Percentiles rank a stretch among this genome's conserved stretches.
phyloP scores from a whole-genome alignment of 2,329 filamentous ascomycete species.

The Aureobasidium namibiae region DNA sequence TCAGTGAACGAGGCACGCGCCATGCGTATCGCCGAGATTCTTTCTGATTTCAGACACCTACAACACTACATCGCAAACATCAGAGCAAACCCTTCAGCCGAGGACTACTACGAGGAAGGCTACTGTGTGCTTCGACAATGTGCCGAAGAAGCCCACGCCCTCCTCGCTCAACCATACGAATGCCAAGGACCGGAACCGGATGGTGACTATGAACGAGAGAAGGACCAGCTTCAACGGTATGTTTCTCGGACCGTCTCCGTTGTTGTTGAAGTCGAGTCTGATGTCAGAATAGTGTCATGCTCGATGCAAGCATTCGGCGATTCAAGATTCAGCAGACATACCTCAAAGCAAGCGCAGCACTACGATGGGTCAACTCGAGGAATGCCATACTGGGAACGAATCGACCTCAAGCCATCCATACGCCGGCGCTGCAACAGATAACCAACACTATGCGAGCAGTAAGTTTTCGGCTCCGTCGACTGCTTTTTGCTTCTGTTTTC shows the following conservation, averaged over 20 bases:
- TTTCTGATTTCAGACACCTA: conserved; percentile 55
- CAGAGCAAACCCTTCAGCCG: conserved; percentile 41
- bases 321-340: conserved; percentile 56
- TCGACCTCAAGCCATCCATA: conserved; percentile 39
- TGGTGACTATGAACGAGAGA: conserved; percentile 46
- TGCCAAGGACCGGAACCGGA: conserved; percentile 33
- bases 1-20: conserved; percentile 57
- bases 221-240: conserved; percentile 49
- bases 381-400: conserved; percentile 44
- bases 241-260: conserved; percentile 12
- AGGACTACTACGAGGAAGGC: conserved; percentile 52
- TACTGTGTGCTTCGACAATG: conserved; percentile 51
- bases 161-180: conserved; percentile 47
- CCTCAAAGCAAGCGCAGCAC: conserved; percentile 48
- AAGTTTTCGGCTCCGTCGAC: conserved; percentile 13
- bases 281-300: conserved; percentile 43
- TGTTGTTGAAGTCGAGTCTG: background rate
- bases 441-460: conserved; percentile 39
- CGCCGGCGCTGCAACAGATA: conserved; percentile 40
- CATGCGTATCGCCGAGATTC: conserved; percentile 54
- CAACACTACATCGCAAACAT: conserved; percentile 51
- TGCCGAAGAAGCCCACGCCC: conserved; percentile 44
- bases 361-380: conserved; percentile 51
- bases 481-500: too few species aligned
- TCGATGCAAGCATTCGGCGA: conserved; percentile 51